Percentiles rank a stretch among this genome's conserved stretches.
Conservation (phyloP, 2,329 filamentous ascomycete species). For the Trichoderma sp. region DNA sequence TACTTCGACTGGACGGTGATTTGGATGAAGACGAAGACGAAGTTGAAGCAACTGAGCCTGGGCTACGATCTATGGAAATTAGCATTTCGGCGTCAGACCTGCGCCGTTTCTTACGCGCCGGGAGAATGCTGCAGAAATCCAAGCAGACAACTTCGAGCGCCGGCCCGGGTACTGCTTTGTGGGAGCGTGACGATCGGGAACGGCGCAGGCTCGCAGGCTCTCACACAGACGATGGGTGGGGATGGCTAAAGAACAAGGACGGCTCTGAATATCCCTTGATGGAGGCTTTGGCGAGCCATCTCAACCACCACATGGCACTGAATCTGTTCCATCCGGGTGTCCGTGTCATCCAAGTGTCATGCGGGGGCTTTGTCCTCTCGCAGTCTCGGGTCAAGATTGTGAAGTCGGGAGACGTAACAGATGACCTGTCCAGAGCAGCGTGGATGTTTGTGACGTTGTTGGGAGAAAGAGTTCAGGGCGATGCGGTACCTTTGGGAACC, state of each 20-base stretch:
- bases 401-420: conserved; percentile 35
- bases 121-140: conserved; percentile 32
- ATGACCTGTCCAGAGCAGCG: conserved; percentile 38
- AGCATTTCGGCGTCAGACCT: conserved; percentile 53
- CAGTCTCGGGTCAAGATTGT: conserved; percentile 55
- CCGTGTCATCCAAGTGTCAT: conserved; percentile 54
- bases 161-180: conserved; percentile 27
- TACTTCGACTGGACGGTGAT: background rate
- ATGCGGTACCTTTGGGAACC: conserved; percentile 24
- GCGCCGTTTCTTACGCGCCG: conserved; percentile 47
- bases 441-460: conserved; percentile 44
- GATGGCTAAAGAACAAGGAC: conserved; percentile 43
- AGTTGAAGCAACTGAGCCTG: conserved; percentile 29
- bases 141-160: conserved; percentile 17
- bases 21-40: conserved; percentile 28
- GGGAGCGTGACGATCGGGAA: conserved; percentile 40
- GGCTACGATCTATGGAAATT: conserved; percentile 52
- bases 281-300: conserved; percentile 51
- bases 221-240: conserved; percentile 55
- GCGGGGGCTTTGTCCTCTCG: conserved; percentile 57
- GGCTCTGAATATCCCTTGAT: conserved; percentile 46
- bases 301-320: conserved; percentile 55
- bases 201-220: conserved; percentile 51
- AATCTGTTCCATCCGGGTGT: conserved; percentile 60
- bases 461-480: conserved; percentile 38